A percentile compares a stretch with the other conserved stretches of the same genome.
phyloP scores from a whole-genome alignment of 2,329 filamentous ascomycete genomes.

The Fusarium compactum region DNA sequence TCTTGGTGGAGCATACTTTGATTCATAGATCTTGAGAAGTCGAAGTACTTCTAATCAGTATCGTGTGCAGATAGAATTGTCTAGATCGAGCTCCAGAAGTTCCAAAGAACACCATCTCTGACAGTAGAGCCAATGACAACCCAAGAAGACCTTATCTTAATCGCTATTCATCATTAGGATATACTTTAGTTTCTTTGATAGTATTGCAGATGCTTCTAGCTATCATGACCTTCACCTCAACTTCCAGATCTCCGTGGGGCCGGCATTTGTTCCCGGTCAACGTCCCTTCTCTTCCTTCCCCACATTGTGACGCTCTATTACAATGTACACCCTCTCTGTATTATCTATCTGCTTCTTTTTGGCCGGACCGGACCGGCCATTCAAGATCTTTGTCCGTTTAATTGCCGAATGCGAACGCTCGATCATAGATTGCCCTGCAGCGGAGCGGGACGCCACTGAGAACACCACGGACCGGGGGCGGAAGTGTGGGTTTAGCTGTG shows the following conservation, averaged over 20 bases:
- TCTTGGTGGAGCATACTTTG: background rate
- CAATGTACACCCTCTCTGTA: background rate
- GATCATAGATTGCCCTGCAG: conserved; percentile 36
- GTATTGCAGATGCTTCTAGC: background rate
- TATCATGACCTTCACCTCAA: background rate
- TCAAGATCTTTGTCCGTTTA: conserved; percentile 16
- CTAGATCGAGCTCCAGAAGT: background rate
- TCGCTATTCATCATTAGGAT: background rate
- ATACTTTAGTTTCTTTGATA: background rate
- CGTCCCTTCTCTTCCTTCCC: conserved; percentile 22
- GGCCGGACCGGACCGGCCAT: conserved; percentile 35
- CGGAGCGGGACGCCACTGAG: conserved; percentile 2
- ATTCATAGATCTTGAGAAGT: background rate
- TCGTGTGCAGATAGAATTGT: background rate
- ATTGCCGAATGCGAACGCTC: conserved; percentile 34
- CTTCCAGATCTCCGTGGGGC: conserved; percentile 29
- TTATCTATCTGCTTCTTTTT: conserved; percentile 5
- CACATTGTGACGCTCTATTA: conserved; percentile 7
- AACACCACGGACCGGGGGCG: conserved; percentile 39
- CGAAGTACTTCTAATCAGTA: background rate
- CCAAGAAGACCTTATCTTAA: background rate
- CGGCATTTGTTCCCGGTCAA: conserved; percentile 45
- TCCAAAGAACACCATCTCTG: background rate
- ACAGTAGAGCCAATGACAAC: background rate
- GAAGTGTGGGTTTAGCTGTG: conserved; percentile 11